Percentiles rank a stretch among this genome's conserved stretches.
Evolutionary conservation across 2,329 filamentous ascomycete species (phyloP).

Genomic region (Fonsecaea multimorphosa): DNA sequence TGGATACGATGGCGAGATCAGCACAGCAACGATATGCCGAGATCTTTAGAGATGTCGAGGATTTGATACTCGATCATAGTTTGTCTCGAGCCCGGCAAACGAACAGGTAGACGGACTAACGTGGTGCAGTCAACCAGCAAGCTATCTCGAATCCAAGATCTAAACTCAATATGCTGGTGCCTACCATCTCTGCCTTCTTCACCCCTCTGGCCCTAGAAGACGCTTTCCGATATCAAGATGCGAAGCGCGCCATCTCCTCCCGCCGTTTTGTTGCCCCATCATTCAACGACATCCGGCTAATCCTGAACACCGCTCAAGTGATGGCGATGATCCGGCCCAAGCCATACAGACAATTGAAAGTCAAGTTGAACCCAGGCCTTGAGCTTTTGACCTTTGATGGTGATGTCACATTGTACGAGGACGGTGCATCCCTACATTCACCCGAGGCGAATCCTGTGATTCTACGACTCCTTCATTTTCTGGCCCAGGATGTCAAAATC

Average conservation of each 20-base stretch:
- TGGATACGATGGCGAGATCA: slow-evolving; percentile 75
- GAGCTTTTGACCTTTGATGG: slow-evolving; percentile 95
- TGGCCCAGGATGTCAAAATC: slow-evolving; percentile 78
- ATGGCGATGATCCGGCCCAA: slow-evolving; percentile 77
- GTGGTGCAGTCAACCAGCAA: slow-evolving; percentile 34
- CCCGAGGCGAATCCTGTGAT: slow-evolving; percentile 79
- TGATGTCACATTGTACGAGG: slow-evolving; percentile 93
- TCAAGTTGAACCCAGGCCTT: slow-evolving; percentile 64
- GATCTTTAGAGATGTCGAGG: slow-evolving; percentile 92
- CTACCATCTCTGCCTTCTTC: slow-evolving; percentile 91
- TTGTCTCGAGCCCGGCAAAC: slow-evolving; percentile 39
- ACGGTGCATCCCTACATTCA: slow-evolving; percentile 73
- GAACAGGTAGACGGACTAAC: slow-evolving; percentile 11
- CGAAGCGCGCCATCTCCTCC: slow-evolving; percentile 82
- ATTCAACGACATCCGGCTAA: slow-evolving; percentile 93
- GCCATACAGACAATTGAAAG: slow-evolving; percentile 28
- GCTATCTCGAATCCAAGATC: slow-evolving; percentile 63
- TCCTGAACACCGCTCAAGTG: slow-evolving; percentile 92
- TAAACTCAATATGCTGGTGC: slow-evolving; percentile 90
- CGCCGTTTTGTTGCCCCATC: slow-evolving; percentile 92
- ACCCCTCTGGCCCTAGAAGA: slow-evolving; percentile 84
- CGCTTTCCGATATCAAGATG: slow-evolving; percentile 90
- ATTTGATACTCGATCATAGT: slow-evolving; percentile 92
- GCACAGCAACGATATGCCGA: slow-evolving; percentile 90
- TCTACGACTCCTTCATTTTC: slow-evolving; percentile 68